Evolutionary conservation across 2,329 filamentous ascomycete genomes (phyloP), one percentile per base, ranked within the genome.

Genomic region (Apiospora phragmitis): DNA sequence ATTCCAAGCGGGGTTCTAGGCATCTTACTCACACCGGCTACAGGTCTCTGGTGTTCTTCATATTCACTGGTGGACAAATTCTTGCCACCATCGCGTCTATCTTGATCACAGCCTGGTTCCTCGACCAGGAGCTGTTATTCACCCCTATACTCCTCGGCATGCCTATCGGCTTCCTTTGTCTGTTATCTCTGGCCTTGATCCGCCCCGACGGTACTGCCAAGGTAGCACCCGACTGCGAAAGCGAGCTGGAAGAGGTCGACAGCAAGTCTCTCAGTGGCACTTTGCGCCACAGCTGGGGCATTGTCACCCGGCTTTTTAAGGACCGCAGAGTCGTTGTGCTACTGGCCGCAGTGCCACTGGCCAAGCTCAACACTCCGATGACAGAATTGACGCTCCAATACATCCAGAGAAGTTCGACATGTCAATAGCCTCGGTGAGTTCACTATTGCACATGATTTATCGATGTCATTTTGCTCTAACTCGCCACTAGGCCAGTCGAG

Each of bases 351-450:
- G 65, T 66, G 26, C 65, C 65, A 18, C 7, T 66, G 38, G 65
- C 65, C n/a, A 66, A 66, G 9, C 65, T 66, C 3, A 45, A 42
- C 38, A 66, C 65, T 1, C 65, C 65, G n/a, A 66, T 66, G 65
- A 29, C 65, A 1, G 65, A 43, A 8, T 5, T 66, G 4, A 66
- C 65, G 3, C 18, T 66, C 1, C 65, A 66, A 11, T 66, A 66
- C 38, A 66, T 66, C 12, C 38, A 1, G 38, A 66, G 38, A 66
- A 66, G 65, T 66, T 66, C n/a, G 18, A 32, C 8, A 26, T 65
- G 62, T 43, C 65, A 1, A 24, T 66, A 43, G 65, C 65, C 16
- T 42, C 65, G 65, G 65, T 66, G 11, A 29, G 65, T 43, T 6
- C 3, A 2, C 16, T 29, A 5, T 16, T 66, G 16, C 16, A 21